These are phyloP conservation scores for Pythium aphanidermatum DNA, from an alignment of 352 stramenopile species.

Conservation along the genomic window DNA sequence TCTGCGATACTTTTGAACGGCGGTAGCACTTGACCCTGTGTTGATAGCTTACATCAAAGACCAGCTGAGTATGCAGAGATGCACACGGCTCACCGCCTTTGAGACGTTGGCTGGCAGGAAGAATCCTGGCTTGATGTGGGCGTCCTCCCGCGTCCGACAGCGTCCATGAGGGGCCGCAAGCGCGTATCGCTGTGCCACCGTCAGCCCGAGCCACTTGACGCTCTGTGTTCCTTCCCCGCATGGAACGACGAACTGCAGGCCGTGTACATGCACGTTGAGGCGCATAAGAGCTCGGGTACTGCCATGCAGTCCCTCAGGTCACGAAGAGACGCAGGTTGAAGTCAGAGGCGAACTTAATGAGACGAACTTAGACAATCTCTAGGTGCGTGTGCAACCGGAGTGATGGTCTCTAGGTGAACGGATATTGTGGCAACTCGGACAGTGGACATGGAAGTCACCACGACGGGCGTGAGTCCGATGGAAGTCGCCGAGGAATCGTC, in stretches of 20 bases:
- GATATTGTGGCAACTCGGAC: too few relatives aligned
- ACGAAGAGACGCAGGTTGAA: slow-evolving; percentile 12
- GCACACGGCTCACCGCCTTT: slow-evolving; percentile 31
- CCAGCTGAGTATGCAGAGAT: too few relatives aligned
- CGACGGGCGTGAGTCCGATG: too few relatives aligned
- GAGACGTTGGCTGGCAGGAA: slow-evolving; percentile 61
- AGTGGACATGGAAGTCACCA: neutral
- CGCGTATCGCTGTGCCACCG: slow-evolving; percentile 70
- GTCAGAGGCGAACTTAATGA: slow-evolving; percentile 1
- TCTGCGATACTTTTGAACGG: slow-evolving; percentile 55
- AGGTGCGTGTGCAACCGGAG: neutral
- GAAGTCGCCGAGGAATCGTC: too few relatives aligned
- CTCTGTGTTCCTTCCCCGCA: slow-evolving; percentile 74
- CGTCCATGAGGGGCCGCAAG: slow-evolving; percentile 56
- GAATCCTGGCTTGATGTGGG: slow-evolving; percentile 71
- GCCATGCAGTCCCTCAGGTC: neutral
- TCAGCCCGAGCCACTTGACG: slow-evolving; percentile 81
- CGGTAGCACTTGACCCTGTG: slow-evolving; percentile 33
- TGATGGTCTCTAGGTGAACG: slow-evolving; percentile 9
- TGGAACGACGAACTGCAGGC: slow-evolving; percentile 60
- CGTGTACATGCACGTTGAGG: slow-evolving; percentile 60
- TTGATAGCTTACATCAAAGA: too few relatives aligned
- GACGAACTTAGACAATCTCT: slow-evolving; percentile 2
- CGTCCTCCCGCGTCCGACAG: slow-evolving; percentile 66
- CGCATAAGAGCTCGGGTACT: slow-evolving; percentile 47